Conservation (phyloP, 176 grass and related monocot species). For the Miscanthus lutarioriparius region DNA sequence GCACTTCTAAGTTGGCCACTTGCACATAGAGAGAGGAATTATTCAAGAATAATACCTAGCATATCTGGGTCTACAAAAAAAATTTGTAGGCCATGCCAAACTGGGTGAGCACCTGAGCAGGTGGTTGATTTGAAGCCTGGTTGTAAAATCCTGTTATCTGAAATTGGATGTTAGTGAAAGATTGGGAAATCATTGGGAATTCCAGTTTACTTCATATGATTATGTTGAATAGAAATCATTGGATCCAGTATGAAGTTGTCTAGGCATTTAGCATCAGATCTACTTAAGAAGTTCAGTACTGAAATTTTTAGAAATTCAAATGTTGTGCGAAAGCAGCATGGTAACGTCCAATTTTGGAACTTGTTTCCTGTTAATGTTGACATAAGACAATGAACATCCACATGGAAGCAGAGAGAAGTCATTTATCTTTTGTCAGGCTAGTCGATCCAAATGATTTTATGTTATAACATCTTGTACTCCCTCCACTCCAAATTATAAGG, state of each 20-base stretch:
- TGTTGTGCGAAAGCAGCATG: not conserved
- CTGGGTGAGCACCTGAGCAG: not conserved
- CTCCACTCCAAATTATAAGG: too few species aligned
- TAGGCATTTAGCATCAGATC: too few species aligned
- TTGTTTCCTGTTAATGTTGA: not conserved
- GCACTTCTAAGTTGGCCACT: constrained; percentile 19
- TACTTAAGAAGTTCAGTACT: too few species aligned
- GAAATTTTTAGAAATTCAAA: too few species aligned
- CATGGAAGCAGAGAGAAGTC: not conserved
- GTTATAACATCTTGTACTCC: not conserved
- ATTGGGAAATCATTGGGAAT: not conserved
- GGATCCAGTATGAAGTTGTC: not conserved
- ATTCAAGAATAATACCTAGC: constrained; percentile 19
- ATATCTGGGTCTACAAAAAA: not conserved
- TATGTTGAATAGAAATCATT: not conserved
- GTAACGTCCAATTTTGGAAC: not conserved
- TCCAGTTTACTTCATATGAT: not conserved
- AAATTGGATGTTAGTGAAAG: not conserved
- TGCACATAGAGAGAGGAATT: constrained; percentile 14
- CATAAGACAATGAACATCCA: not conserved
- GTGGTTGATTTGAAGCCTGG: not conserved
- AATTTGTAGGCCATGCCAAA: not conserved
- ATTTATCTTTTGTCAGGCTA: not conserved
- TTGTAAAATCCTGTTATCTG: not conserved
- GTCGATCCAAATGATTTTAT: not conserved